Evolutionary conservation across 768 basidiomycete species (phyloP).

Genomic region (Auricularia auricula-judae): DNA sequence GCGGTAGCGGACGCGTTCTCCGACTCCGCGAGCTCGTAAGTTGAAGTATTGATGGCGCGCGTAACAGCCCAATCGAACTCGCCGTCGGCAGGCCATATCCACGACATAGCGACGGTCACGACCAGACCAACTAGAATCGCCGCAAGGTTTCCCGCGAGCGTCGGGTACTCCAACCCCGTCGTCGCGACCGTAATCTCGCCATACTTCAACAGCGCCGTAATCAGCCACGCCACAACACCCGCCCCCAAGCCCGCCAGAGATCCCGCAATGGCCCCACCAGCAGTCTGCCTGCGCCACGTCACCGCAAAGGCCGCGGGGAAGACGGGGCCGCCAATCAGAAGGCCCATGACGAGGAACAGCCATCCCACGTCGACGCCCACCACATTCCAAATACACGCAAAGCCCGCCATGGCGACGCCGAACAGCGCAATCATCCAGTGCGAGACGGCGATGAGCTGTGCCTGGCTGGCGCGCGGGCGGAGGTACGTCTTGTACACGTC

Average conservation of each 20-base stretch:
- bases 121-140: constrained; percentile 17
- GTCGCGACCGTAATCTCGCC: constrained; percentile 17
- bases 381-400: constrained; percentile 17
- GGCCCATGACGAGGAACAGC: constrained; percentile 17
- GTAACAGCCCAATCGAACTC: constrained; percentile 20
- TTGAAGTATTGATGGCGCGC: constrained; percentile 1
- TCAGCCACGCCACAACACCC: constrained; percentile 18
- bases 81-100: constrained; percentile 13
- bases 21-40: not conserved
- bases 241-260: constrained; percentile 17
- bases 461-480: constrained; percentile 20
- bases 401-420: constrained; percentile 18
- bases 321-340: constrained; percentile 15
- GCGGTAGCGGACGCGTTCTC: not conserved
- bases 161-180: constrained; percentile 16
- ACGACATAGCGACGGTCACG: constrained; percentile 14
- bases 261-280: constrained; percentile 15
- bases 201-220: constrained; percentile 12
- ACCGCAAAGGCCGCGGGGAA: constrained; percentile 13
- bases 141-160: constrained; percentile 18
- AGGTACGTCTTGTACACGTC: constrained; percentile 28
- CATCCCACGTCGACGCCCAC: constrained; percentile 21
- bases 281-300: constrained; percentile 15
- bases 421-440: constrained; percentile 14
- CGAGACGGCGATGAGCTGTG: constrained; percentile 10